Conservation (phyloP, 2,329 filamentous ascomycete species). For the Stachybotrys echinatus region DNA sequence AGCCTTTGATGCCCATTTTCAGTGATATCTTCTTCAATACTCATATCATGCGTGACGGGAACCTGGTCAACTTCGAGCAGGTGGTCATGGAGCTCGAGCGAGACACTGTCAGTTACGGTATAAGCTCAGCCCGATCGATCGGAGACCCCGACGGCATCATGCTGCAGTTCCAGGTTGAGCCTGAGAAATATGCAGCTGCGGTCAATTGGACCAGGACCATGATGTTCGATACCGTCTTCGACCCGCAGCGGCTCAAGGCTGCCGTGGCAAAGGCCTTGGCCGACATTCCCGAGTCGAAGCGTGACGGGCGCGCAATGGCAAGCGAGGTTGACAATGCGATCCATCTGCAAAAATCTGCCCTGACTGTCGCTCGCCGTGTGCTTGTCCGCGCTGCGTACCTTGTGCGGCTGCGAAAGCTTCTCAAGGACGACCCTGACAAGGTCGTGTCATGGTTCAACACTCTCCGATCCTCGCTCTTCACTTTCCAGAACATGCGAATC, state of each 20-base stretch:
- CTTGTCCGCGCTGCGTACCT: constrained; percentile 85
- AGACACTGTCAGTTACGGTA: constrained; percentile 80
- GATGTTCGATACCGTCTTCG: constrained; percentile 86
- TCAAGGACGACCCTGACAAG: constrained; percentile 68
- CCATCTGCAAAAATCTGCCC: constrained; percentile 71
- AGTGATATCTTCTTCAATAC: constrained; percentile 93
- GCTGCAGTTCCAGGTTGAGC: constrained; percentile 80
- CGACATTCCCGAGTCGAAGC: constrained; percentile 88
- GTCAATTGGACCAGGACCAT: constrained; percentile 82
- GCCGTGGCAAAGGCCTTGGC: constrained; percentile 76
- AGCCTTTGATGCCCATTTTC: constrained; percentile 80
- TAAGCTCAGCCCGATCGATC: constrained; percentile 62
- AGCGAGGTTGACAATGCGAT: constrained; percentile 68
- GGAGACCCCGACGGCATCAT: constrained; percentile 78
- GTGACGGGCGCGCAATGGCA: constrained; percentile 68
- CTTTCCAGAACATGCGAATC: constrained; percentile 78
- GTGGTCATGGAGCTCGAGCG: constrained; percentile 87
- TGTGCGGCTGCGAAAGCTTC: constrained; percentile 74
- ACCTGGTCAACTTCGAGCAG: constrained; percentile 80
- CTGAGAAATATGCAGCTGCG: constrained; percentile 76
- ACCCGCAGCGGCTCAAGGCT: constrained; percentile 60
- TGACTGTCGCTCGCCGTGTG: constrained; percentile 71
- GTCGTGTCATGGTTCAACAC: constrained; percentile 75
- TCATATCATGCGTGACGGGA: constrained; percentile 71
- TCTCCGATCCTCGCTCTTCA: constrained; percentile 71